phyloP scores from a whole-genome alignment of 2,329 filamentous ascomycete genomes.

The Xylariaceae sp. region DNA sequence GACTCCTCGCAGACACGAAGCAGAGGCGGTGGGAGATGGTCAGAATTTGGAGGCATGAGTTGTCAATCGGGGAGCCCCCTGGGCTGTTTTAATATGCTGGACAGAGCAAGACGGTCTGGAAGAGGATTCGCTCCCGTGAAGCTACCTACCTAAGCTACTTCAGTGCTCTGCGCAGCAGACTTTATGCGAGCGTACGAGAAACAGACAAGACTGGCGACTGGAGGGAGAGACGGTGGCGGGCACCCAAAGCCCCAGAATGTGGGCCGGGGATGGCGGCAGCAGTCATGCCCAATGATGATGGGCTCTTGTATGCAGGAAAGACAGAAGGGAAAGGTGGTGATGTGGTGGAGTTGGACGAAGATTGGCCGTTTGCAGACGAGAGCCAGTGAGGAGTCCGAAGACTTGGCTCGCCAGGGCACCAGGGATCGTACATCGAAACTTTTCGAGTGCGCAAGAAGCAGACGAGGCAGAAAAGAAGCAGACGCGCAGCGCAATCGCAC shows the following conservation, averaged over 20 bases:
- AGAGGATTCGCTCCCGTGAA: slow-evolving; percentile 22
- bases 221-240: slow-evolving; percentile 5
- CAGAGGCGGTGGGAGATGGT: slow-evolving; percentile 27
- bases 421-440: slow-evolving; percentile 12
- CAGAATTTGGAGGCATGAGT: slow-evolving; percentile 23
- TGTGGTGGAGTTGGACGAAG: slow-evolving; percentile 24
- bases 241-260: slow-evolving; percentile 16
- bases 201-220: slow-evolving; percentile 8
- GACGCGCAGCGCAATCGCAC: too few relatives aligned
- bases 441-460: slow-evolving; percentile 5
- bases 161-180: slow-evolving; percentile 16
- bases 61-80: slow-evolving; percentile 23
- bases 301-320: slow-evolving; percentile 22
- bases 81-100: slow-evolving; percentile 13
- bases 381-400: too few relatives aligned
- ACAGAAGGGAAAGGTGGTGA: slow-evolving; percentile 25
- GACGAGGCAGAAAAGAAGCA: neutral
- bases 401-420: neutral
- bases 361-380: neutral
- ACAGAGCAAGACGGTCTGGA: slow-evolving; percentile 19
- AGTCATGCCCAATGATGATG: slow-evolving; percentile 34
- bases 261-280: slow-evolving; percentile 28
- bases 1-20: slow-evolving; percentile 21
- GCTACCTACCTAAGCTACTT: slow-evolving; percentile 22
- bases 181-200: slow-evolving; percentile 21